A percentile compares a stretch with the other conserved stretches of the same genome.
Evolutionary conservation across 768 basidiomycete species (phyloP).

Genomic region (Amanita rubescens): DNA sequence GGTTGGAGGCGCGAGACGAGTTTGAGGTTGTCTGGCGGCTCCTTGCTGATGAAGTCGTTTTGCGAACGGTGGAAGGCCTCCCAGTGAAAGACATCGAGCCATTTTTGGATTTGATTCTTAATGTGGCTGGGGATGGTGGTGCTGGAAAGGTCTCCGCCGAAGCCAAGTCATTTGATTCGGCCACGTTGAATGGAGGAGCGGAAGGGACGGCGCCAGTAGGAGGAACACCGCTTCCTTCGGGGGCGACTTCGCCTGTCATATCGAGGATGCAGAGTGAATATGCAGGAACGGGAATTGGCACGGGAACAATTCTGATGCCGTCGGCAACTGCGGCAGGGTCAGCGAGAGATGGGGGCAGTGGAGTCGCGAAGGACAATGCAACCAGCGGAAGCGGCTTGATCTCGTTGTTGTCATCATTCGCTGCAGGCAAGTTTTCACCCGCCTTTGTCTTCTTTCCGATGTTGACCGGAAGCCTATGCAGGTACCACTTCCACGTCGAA

Average conservation of each 20-base stretch:
- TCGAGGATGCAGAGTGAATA: constrained; percentile 57
- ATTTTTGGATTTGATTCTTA: constrained; percentile 4
- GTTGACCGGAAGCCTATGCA: not conserved
- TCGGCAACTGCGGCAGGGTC: not conserved
- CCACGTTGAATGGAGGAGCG: not conserved
- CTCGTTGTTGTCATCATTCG: not conserved
- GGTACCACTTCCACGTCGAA: not conserved
- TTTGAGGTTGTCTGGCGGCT: constrained; percentile 48
- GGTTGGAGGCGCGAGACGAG: constrained; percentile 26
- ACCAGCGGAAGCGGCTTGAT: constrained; percentile 5
- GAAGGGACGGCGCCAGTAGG: constrained; percentile 27
- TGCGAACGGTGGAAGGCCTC: constrained; percentile 38
- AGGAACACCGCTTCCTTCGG: constrained; percentile 11
- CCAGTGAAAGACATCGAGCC: not conserved
- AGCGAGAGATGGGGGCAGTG: not conserved
- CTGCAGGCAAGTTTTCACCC: not conserved
- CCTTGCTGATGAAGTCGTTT: constrained; percentile 62
- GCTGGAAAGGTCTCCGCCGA: not conserved
- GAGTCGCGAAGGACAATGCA: not conserved
- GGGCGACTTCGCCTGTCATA: constrained; percentile 41
- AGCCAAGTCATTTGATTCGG: not conserved
- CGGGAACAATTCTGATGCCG: not conserved
- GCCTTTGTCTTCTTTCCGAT: not conserved
- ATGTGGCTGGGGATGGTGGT: constrained; percentile 3
- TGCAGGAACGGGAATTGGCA: constrained; percentile 1